phyloP scores from a whole-genome alignment of 176 grass and related monocot species.

The Miscanthus lutarioriparius region DNA sequence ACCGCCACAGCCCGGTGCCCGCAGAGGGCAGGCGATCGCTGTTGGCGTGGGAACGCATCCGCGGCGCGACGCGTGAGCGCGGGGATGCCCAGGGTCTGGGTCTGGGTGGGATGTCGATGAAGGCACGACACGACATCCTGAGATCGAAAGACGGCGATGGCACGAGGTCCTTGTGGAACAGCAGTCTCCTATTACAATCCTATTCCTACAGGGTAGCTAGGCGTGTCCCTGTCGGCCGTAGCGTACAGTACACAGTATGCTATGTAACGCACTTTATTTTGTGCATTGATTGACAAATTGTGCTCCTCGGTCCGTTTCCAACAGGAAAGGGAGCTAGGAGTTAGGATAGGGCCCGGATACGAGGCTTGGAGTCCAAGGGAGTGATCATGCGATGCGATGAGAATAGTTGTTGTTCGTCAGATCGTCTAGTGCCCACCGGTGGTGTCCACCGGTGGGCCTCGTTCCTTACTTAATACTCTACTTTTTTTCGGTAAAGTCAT shows the following conservation, averaged over 20 bases:
- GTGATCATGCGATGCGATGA: not conserved
- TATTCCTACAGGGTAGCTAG: not conserved
- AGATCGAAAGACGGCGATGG: not conserved
- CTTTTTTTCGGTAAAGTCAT: too few species aligned
- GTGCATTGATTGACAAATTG: not conserved
- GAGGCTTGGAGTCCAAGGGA: slow-evolving; percentile 13
- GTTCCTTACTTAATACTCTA: too few species aligned
- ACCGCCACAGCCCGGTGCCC: not conserved
- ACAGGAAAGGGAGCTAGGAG: not conserved
- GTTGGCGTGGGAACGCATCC: not conserved
- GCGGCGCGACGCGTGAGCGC: not conserved
- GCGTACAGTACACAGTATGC: not conserved
- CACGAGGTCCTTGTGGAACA: not conserved
- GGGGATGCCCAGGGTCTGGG: not conserved
- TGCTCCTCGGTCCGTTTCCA: not conserved
- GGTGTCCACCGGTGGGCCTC: too few species aligned
- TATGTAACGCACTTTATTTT: not conserved
- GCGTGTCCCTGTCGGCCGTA: not conserved
- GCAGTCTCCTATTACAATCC: not conserved
- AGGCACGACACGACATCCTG: not conserved
- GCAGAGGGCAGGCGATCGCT: not conserved
- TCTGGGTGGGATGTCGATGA: not conserved
- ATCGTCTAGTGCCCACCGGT: not conserved
- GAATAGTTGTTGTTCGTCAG: not conserved
- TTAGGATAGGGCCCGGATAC: not conserved